phyloP scores from a whole-genome alignment of 1,284 basidiomycete genomes.

The Caloboletus firmus region DNA sequence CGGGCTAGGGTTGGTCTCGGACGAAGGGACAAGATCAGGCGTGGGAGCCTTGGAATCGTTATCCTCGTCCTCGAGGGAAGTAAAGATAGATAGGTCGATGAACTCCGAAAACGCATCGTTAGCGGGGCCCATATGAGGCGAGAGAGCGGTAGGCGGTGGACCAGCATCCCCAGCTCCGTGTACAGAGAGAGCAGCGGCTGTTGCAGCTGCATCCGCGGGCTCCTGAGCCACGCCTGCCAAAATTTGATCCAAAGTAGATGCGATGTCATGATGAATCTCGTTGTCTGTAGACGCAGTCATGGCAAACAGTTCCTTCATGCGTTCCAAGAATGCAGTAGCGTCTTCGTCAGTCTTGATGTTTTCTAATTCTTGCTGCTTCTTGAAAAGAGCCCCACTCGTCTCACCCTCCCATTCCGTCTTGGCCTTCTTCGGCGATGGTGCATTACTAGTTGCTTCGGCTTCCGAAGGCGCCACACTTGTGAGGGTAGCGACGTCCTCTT shows the following conservation, averaged over 20 bases:
- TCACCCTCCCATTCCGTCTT: constrained; percentile 70
- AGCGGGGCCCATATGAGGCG: constrained; percentile 38
- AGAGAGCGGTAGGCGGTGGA: constrained; percentile 38
- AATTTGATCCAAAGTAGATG: constrained; percentile 60
- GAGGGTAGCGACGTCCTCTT: constrained; percentile 48
- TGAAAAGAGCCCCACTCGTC: constrained; percentile 50
- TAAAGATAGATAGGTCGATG: constrained; percentile 67
- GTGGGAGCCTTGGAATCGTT: constrained; percentile 62
- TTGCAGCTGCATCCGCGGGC: constrained; percentile 34
- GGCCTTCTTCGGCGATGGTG: constrained; percentile 66
- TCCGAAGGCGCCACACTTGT: constrained; percentile 32
- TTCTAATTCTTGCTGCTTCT: constrained; percentile 55
- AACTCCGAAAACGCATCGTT: constrained; percentile 42
- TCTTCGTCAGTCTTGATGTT: constrained; percentile 67
- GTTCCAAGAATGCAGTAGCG: constrained; percentile 57
- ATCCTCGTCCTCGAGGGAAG: constrained; percentile 58
- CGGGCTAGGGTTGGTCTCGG: constrained; percentile 74
- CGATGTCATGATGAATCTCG: constrained; percentile 51
- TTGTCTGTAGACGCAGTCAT: constrained; percentile 46
- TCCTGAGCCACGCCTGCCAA: constrained; percentile 53
- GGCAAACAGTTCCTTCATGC: constrained; percentile 61
- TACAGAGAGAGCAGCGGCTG: constrained; percentile 37
- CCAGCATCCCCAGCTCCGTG: constrained; percentile 30
- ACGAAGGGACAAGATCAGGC: constrained; percentile 66
- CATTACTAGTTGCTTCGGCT: constrained; percentile 46